Conservation (phyloP, 2,329 filamentous ascomycete species). For the Aspergillus novoparasiticus region DNA sequence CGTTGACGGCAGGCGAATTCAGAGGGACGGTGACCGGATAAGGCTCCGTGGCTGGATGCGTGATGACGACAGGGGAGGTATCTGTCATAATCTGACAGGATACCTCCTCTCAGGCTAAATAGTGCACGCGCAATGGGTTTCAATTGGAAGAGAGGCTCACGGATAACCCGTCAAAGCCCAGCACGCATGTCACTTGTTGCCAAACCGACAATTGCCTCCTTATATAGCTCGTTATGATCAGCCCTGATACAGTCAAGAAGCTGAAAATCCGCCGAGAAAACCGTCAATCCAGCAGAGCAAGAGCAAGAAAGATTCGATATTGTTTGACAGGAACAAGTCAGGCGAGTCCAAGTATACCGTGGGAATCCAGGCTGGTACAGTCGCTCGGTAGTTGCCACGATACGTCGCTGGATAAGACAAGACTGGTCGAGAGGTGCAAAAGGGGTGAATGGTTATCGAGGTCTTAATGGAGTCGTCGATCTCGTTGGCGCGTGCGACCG, state of each 20-base stretch:
- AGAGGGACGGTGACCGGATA: slow-evolving; percentile 50
- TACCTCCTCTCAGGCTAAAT: slow-evolving; percentile 45
- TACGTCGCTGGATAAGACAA: not conserved
- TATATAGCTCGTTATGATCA: slow-evolving; percentile 1
- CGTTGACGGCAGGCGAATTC: slow-evolving; percentile 46
- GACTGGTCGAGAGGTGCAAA: not conserved
- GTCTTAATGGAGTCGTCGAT: slow-evolving; percentile 16
- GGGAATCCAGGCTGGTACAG: not conserved
- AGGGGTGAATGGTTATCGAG: slow-evolving; percentile 3
- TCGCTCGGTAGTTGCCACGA: not conserved
- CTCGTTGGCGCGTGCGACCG: slow-evolving; percentile 29
- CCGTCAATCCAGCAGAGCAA: not conserved
- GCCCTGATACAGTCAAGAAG: not conserved
- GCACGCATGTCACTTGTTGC: slow-evolving; percentile 26
- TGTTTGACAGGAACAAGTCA: too few species aligned
- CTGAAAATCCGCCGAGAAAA: not conserved
- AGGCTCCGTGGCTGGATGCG: slow-evolving; percentile 50
- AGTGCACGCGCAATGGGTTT: slow-evolving; percentile 28
- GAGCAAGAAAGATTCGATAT: not conserved
- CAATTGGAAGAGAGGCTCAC: slow-evolving; percentile 18
- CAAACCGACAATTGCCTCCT: slow-evolving; percentile 6
- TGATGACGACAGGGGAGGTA: slow-evolving; percentile 53
- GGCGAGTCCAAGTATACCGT: not conserved
- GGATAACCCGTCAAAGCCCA: slow-evolving; percentile 22
- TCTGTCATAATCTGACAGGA: slow-evolving; percentile 59